phyloP scores from a whole-genome alignment of 768 basidiomycete species.

The Pulveroboletus sp. region DNA sequence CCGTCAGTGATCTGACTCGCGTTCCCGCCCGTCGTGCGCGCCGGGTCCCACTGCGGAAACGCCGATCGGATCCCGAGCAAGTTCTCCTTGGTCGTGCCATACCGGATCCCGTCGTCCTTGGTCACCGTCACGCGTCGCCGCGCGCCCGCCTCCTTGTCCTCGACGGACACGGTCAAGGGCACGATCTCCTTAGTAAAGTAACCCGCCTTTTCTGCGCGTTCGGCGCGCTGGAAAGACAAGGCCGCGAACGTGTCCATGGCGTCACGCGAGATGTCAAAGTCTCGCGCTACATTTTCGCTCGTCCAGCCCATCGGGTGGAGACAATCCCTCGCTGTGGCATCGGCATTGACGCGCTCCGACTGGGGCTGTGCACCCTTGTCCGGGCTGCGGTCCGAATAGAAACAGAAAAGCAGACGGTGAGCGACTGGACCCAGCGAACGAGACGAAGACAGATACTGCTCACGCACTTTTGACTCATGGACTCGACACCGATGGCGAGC shows the following conservation, averaged over 20 bases:
- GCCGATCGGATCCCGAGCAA: conserved; percentile 66
- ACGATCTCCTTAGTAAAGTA: conserved; percentile 68
- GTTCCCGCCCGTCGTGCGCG: conserved; percentile 78
- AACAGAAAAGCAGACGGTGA: background rate
- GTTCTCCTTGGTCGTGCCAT: conserved; percentile 63
- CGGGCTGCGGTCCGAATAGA: conserved; percentile 38
- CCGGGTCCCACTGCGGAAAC: conserved; percentile 79
- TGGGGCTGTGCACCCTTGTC: conserved; percentile 58
- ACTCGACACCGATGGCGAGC: conserved; percentile 79
- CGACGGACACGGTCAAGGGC: conserved; percentile 64
- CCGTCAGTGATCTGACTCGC: conserved; percentile 85
- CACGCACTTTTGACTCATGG: conserved; percentile 81
- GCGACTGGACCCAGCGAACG: too few species aligned
- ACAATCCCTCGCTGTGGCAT: conserved; percentile 57
- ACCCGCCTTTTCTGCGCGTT: conserved; percentile 64
- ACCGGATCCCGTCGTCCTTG: conserved; percentile 76
- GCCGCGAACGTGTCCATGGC: conserved; percentile 77
- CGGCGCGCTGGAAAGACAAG: conserved; percentile 72
- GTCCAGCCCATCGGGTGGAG: conserved; percentile 85
- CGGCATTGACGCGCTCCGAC: conserved; percentile 57
- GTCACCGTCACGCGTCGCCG: conserved; percentile 51
- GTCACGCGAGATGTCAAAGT: conserved; percentile 67
- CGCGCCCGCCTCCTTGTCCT: conserved; percentile 56
- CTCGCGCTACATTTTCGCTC: conserved; percentile 77
- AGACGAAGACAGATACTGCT: conserved; percentile 19